Conservation (phyloP, 768 basidiomycete species). For the Coprinopsis cinerea region DNA sequence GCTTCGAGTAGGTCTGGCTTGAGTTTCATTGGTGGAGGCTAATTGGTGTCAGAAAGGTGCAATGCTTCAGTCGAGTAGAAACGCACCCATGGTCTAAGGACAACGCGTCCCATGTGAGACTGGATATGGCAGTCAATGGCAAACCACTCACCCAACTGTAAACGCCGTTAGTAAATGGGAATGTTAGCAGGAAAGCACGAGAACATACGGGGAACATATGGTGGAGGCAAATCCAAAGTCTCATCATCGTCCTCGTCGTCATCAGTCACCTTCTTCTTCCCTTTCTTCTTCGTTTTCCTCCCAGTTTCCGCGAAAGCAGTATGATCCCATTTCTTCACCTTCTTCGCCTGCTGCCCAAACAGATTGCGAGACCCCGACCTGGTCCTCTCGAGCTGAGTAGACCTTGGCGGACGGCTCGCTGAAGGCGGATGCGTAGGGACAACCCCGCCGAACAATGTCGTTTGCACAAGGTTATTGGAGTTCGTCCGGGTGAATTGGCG, state of each 20-base stretch:
- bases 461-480: constrained; percentile 44
- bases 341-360: constrained; percentile 52
- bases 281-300: constrained; percentile 48
- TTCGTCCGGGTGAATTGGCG: constrained; percentile 18
- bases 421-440: constrained; percentile 30
- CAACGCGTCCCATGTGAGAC: not conserved
- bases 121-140: not conserved
- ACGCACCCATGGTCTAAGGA: constrained; percentile 1
- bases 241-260: constrained; percentile 53
- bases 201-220: constrained; percentile 60
- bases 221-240: constrained; percentile 80
- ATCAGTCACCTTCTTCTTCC: constrained; percentile 36
- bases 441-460: constrained; percentile 63
- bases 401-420: constrained; percentile 27
- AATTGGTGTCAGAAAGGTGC: not conserved
- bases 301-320: constrained; percentile 84
- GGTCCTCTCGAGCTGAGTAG: constrained; percentile 29
- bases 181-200: not conserved
- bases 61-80: not conserved
- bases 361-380: constrained; percentile 37
- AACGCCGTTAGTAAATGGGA: not conserved
- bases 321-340: constrained; percentile 88
- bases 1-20: constrained; percentile 70
- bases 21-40: constrained; percentile 78
- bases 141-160: constrained; percentile 46